Base-by-base conservation (phyloP, 2,329 filamentous ascomycete genomes). In the Paraconiothyrium sp. region DNA sequence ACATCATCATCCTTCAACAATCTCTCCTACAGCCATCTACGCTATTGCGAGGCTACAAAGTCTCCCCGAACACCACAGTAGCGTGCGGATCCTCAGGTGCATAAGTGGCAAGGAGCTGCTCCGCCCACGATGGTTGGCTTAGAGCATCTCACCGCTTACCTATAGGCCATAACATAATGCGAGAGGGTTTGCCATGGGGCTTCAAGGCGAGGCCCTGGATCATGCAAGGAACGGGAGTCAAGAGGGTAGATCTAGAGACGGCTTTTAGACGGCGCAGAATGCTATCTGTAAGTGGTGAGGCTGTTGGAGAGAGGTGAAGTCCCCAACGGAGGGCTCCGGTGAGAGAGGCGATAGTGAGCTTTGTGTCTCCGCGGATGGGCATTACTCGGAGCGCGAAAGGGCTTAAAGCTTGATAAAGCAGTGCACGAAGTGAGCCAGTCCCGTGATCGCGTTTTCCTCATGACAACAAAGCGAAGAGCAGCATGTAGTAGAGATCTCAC, bases 81-180 rank as follows among this genome's bases (percentile, higher is more conserved):
- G 49, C 10, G 10, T 37, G 49, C 49, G 49, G 11, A 14, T 30
- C 27, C 27, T 4, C 27, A 30, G 6, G 27, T 44, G 51, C 51
- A 44, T 24, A 30, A 43, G 35, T 32, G 24, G 10, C 9, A 32
- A 32, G 54, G 54, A 56, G 41, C 11, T 5, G n/a, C 54, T 56
- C 54, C 54, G 54, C 16, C 5, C 7, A 13, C 20, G 54, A 14
- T 55, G 27, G 39, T 55, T 55, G 52, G 52, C 24, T 22, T 10
- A 30, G 27, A 30, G 39, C 3, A 10, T 10, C 10, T 10, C 16
- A 22, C 51, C 39, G 39, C 22, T 43, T 32, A 24, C 14, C 14
- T 27, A 4, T 20, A 24, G 35, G 27, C 27, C 6, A 30, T 6
- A 30, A 30, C 27, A 30, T 30, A 30, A 6, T 30, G 27, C 27